Evolutionary conservation across 1,284 basidiomycete species (phyloP), one percentile per base, ranked within the genome.

Genomic region (Neonothopanus nambi): DNA sequence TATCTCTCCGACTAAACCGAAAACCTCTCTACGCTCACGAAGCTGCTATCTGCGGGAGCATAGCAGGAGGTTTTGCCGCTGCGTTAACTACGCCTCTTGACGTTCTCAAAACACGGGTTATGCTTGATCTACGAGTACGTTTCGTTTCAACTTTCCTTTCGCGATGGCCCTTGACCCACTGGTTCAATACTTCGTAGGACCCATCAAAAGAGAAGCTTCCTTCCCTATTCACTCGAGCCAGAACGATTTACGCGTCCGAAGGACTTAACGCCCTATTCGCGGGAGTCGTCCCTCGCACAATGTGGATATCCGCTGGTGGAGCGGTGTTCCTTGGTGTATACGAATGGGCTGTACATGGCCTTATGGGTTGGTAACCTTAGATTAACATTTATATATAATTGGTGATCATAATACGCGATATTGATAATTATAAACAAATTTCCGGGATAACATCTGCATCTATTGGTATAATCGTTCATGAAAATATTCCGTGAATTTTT

Each of bases 261-360:
- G 97, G 96, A 1, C 51, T 76, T 1, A 73, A 69, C 35, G 91
- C 91, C 0, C 77, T 99, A 2, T 98, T 97, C 67, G 74, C 88
- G 3, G 97, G 97, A 5, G 84, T 92, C 42, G 81, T 96, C 8
- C 97, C 96, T 17, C 81, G 97, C 61, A 97, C 94, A 37, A 70
- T 97, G 50, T 98, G 95, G 89, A 98, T 99, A 65, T 94, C 93
- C 2, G 85, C 93, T 1, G 97, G 97, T 5, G 97, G 97, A 2
- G 95, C 95, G 0, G 94, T 99, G 0, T 99, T 99, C 73, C 78
- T 98, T 5, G 95, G 96, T 30, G 88, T 93, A 43, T 98, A 97
- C 65, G 95, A 98, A 65, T 86, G 83, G 84, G 79, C 75, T 5
- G 59, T 77, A 3, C 54, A 63, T 55, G 60, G 60, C 4, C 51